Evolutionary conservation across 179 eudicot genomes (phyloP).

Genomic region (Silene noctiflora): DNA sequence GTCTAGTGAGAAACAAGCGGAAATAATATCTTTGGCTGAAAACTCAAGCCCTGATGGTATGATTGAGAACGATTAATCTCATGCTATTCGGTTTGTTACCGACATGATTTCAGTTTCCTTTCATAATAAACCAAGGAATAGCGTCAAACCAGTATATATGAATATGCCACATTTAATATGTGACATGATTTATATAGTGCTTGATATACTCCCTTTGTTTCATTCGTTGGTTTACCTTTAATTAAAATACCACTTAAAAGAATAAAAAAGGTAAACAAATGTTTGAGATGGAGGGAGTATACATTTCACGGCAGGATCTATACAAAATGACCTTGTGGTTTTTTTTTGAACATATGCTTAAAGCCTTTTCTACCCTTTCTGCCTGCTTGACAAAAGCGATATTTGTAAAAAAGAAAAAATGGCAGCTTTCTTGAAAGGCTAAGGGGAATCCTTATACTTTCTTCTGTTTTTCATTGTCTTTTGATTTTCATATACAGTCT

Average conservation of each 20-base stretch:
- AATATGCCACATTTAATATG: background rate
- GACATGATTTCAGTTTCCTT: background rate
- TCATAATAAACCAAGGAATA: background rate
- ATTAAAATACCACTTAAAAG: too few relatives aligned
- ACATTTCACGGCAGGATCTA: background rate
- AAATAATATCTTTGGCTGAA: slow-evolving; percentile 29
- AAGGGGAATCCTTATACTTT: too few relatives aligned
- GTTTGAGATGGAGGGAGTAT: too few relatives aligned
- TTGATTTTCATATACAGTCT: too few relatives aligned
- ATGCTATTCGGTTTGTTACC: slow-evolving; percentile 1
- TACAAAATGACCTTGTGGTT: background rate
- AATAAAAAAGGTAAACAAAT: too few relatives aligned
- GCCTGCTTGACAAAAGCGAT: background rate
- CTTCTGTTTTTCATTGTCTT: too few relatives aligned
- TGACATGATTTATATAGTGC: background rate
- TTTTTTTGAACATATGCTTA: background rate
- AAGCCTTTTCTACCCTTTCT: background rate
- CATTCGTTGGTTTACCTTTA: too few relatives aligned
- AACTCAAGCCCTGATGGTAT: slow-evolving; percentile 45
- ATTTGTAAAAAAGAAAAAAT: too few relatives aligned
- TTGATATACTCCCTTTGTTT: background rate
- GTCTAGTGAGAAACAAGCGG: slow-evolving; percentile 37
- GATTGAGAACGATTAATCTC: slow-evolving; percentile 18
- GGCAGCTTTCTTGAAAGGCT: too few relatives aligned
- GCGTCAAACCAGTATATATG: background rate